Base-by-base conservation (phyloP, 768 basidiomycete genomes). In the Naganishia antarctica region DNA sequence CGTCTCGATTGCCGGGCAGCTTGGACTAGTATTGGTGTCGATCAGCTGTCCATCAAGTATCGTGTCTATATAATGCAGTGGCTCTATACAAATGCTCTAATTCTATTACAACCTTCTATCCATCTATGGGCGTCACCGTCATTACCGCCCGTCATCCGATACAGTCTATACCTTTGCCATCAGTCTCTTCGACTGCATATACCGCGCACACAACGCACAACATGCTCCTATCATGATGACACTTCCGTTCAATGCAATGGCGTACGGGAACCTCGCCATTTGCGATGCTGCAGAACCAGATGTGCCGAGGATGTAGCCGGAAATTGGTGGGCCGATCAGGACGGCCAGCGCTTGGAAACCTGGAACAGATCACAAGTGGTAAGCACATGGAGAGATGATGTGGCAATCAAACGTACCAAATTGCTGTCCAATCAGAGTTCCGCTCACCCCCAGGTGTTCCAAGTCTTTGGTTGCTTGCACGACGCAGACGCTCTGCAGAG, bases 381-480 rank as follows among this genome's bases (percentile, higher is more conserved):
- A 25, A 48, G 51, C 49, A 23, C 40, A 13, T n/a, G 21, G 26
- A 26, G 4, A 43, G 15, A 13, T 45, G 16, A 16, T 21, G 15
- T 26, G 6, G 16, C 31, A 18, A 26, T 16, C 57, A 28, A 21
- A 48, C 64, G 45, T n/a, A 65, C 64, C 64, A 43, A 40, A 66
- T 44, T 60, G 44, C 28, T 66, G 64, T 28, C 64, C 64, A 16
- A 66, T 61, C 59, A 60, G 28, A 1, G 59, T 66, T 34, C 64
- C 64, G 12, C 45, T 41, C n/a, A 47, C 37, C 18, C 61, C 61
- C 32, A 62, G 32, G 23, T 57, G 53, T 31, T 57, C 53, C 62
- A 51, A 29, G 21, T 66, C 59, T 28, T 60, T 66, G 2, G 48
- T 61, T 25, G 60, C 64, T 31, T 59, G 47, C 25, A 58, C 48